Evolutionary conservation across 371 early-diverging fungal genomes (phyloP).

Genomic region (Lichtheimia corymbifera): DNA sequence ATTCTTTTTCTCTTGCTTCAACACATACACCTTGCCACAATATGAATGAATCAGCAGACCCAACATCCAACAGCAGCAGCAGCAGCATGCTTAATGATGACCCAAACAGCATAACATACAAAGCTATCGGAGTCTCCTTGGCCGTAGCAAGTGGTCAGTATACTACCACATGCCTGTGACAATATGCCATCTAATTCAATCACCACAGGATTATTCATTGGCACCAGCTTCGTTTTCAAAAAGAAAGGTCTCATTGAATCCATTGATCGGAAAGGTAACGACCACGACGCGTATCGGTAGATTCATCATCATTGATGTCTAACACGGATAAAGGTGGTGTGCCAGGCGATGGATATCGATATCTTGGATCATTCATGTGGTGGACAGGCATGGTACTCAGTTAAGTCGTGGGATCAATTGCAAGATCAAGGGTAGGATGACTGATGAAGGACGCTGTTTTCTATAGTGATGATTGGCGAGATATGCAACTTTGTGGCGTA

Average conservation of each 20-base stretch:
- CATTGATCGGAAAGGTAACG: constrained; percentile 52
- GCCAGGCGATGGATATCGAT: constrained; percentile 84
- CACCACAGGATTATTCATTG: constrained; percentile 79
- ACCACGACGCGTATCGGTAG: constrained; percentile 5
- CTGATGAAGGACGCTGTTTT: neutral
- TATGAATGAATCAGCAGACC: too few species aligned
- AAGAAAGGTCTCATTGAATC: constrained; percentile 89
- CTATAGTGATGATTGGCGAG: constrained; percentile 84
- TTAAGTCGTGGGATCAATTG: constrained; percentile 19
- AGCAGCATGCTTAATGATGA: too few species aligned
- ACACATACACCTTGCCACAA: too few species aligned
- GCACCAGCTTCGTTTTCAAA: constrained; percentile 88
- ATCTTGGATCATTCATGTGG: constrained; percentile 87
- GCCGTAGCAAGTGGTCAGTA: constrained; percentile 69
- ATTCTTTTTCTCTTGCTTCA: too few species aligned
- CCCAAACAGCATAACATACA: constrained; percentile 40
- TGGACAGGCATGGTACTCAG: constrained; percentile 90
- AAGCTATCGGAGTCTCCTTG: constrained; percentile 82
- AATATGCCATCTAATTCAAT: neutral
- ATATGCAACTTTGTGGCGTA: constrained; percentile 94
- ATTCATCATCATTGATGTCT: neutral
- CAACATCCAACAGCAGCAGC: too few species aligned
- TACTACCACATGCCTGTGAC: constrained; percentile 12
- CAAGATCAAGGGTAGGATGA: constrained; percentile 12
- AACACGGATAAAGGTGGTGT: constrained; percentile 26